A percentile compares a stretch with the other conserved stretches of the same genome.
Evolutionary conservation across 768 basidiomycete species (phyloP).

Genomic region (Ephemerocybe angulata): DNA sequence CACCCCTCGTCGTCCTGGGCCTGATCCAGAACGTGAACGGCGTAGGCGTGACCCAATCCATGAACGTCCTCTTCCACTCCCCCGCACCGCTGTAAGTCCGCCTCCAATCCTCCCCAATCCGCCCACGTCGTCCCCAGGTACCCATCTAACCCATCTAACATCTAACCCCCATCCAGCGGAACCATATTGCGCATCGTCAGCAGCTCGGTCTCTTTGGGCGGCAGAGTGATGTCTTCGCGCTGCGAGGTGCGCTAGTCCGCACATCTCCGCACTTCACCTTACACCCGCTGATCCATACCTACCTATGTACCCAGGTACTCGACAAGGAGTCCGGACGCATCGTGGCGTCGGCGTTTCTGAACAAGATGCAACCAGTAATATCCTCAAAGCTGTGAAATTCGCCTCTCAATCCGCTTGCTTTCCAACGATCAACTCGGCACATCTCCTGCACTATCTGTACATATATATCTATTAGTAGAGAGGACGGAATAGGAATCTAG

Average conservation of each 20-base stretch:
- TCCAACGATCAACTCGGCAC: not conserved
- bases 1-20: slow-evolving; percentile 65
- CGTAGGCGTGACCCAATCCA: slow-evolving; percentile 70
- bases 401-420: no score
- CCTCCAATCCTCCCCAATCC: not conserved
- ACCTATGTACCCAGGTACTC: slow-evolving; percentile 39
- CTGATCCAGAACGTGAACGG: slow-evolving; percentile 58
- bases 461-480: not conserved
- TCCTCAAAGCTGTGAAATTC: slow-evolving; percentile 45
- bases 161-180: slow-evolving; percentile 37
- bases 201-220: slow-evolving; percentile 64
- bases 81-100: slow-evolving; percentile 56
- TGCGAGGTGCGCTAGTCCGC: slow-evolving; percentile 52
- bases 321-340: slow-evolving; percentile 56
- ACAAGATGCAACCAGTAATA: slow-evolving; percentile 66
- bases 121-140: slow-evolving; percentile 7
- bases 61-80: slow-evolving; percentile 68
- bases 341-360: slow-evolving; percentile 64
- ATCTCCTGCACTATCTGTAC: not conserved
- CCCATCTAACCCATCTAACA: slow-evolving; percentile 1
- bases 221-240: slow-evolving; percentile 64
- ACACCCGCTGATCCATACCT: slow-evolving; percentile 4
- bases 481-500: not conserved
- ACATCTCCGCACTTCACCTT: slow-evolving; percentile 4
- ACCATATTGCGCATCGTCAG: slow-evolving; percentile 56